Conservation (phyloP, 176 grass and related monocot genomes). For the Thinopyrum elongatum region DNA sequence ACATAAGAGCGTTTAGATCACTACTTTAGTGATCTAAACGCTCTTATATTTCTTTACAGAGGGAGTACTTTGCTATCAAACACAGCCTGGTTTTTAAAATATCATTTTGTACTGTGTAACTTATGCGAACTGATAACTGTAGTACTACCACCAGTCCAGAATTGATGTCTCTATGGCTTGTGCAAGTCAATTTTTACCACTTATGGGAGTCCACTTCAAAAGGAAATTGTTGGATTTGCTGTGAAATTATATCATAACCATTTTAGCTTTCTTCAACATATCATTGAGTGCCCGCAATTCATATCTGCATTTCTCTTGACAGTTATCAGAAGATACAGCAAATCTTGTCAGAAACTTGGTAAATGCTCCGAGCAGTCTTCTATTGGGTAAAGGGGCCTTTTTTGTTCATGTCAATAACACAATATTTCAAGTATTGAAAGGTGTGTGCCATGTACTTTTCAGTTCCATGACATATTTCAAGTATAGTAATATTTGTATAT, state of each 20-base stretch:
- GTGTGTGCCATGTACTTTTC: constrained; percentile 40
- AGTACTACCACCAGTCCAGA: background rate
- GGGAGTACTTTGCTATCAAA: no score
- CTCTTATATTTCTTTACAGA: no score
- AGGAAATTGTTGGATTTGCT: background rate
- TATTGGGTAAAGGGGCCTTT: constrained; percentile 80
- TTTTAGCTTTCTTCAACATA: background rate
- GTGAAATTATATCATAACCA: background rate
- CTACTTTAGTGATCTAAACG: no score
- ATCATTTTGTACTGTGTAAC: background rate
- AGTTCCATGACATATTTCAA: constrained; percentile 5
- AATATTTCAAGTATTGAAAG: constrained; percentile 83
- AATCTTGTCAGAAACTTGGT: constrained; percentile 69
- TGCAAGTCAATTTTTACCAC: background rate
- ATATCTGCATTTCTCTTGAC: constrained; percentile 23
- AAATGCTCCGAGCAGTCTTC: constrained; percentile 80
- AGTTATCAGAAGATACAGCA: constrained; percentile 72
- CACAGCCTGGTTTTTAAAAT: background rate
- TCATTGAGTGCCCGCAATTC: background rate
- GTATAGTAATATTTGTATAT: background rate
- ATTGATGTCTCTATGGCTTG: constrained; percentile 2
- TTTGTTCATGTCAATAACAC: constrained; percentile 81
- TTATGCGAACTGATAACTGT: constrained; percentile 16
- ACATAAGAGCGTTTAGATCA: no score
- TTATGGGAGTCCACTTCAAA: background rate